Conservation (phyloP, 176 grass and related monocot genomes). For the Luzula sylvatica region DNA sequence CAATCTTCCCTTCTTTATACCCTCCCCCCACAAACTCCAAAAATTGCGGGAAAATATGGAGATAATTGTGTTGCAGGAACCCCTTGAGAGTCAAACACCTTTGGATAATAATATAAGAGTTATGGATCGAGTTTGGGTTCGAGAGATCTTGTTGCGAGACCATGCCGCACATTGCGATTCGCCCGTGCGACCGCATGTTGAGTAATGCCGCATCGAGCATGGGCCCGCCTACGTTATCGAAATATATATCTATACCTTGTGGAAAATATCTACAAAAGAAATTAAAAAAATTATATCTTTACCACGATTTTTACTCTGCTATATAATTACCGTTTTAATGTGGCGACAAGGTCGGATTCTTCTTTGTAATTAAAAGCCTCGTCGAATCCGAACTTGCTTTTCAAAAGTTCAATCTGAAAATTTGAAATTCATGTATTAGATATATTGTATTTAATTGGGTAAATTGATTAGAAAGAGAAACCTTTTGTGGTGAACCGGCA, state of each 20-base stretch:
- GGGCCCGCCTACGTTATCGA: constrained; percentile 58
- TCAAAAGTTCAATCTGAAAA: constrained; percentile 79
- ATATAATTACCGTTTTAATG: constrained; percentile 47
- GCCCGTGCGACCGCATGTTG: constrained; percentile 49
- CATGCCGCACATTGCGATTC: constrained; percentile 56
- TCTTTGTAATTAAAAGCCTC: constrained; percentile 93
- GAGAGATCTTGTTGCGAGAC: constrained; percentile 41
- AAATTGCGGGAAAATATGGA: constrained; percentile 53
- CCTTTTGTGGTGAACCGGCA: constrained; percentile 58
- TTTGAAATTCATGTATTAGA: neutral
- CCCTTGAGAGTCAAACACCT: constrained; percentile 42
- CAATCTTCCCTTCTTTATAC: constrained; percentile 52
- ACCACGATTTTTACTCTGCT: too few species aligned
- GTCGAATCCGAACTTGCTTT: constrained; percentile 62
- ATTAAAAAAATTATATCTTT: too few species aligned
- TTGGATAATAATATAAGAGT: constrained; percentile 31
- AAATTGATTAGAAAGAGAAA: neutral
- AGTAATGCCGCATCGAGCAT: constrained; percentile 61
- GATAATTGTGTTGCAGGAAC: constrained; percentile 60
- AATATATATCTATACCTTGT: constrained; percentile 78
- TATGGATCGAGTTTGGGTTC: constrained; percentile 33
- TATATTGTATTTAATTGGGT: too few species aligned
- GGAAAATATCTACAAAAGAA: constrained; percentile 60
- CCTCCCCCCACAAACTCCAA: constrained; percentile 29
- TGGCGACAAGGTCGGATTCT: constrained; percentile 52